phyloP scores from a whole-genome alignment of 2,329 filamentous ascomycete genomes.

The Diaporthe helianthi region DNA sequence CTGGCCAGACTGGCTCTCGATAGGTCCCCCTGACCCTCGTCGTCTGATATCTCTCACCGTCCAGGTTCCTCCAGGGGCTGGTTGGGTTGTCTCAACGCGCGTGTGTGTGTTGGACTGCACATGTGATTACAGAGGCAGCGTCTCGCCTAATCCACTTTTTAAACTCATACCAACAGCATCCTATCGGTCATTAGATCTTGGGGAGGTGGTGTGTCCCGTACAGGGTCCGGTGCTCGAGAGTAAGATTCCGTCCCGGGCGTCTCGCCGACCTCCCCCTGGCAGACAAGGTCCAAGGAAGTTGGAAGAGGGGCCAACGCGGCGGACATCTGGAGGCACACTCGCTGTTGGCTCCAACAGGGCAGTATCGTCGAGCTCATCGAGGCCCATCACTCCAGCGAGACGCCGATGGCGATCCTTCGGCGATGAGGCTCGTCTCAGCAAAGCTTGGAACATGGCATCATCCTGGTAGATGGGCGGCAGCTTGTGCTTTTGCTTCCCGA shows the following conservation, averaged over 20 bases:
- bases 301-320: constrained; percentile 22
- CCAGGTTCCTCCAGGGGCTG: not conserved
- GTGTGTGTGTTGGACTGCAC: no score
- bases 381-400: constrained; percentile 6
- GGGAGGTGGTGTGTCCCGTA: not conserved
- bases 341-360: constrained; percentile 1
- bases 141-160: constrained; percentile 19
- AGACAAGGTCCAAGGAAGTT: constrained; percentile 28
- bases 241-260: constrained; percentile 7
- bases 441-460: constrained; percentile 5
- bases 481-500: not conserved
- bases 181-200: not conserved
- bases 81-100: not conserved
- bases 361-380: not conserved
- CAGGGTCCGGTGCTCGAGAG: not conserved
- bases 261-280: constrained; percentile 26
- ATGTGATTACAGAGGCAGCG: not conserved
- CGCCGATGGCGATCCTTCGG: constrained; percentile 17
- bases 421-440: not conserved
- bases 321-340: not conserved
- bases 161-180: not conserved
- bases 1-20: not conserved
- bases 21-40: not conserved
- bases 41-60: not conserved
- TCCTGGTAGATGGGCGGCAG: not conserved